Conservation (phyloP, 371 early-diverging fungal species). For the Saksenaea vasiformis region DNA sequence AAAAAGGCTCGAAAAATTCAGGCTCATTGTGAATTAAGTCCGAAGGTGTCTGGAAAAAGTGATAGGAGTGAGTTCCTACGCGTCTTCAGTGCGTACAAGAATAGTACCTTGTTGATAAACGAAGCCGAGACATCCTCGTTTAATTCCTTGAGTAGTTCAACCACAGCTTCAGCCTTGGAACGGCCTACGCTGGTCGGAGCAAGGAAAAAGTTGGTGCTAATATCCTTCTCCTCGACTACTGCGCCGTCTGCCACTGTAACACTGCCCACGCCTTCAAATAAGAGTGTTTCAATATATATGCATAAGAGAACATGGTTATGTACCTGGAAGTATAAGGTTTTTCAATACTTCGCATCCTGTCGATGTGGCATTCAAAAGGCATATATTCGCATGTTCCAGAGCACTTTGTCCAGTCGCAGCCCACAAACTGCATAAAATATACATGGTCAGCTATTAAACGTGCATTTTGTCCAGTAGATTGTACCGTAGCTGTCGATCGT, state of each 20-base stretch:
- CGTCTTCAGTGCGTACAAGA: background rate
- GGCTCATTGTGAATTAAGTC: conserved; percentile 55
- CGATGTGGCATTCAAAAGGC: conserved; percentile 80
- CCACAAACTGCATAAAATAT: conserved; percentile 75
- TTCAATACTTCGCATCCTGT: conserved; percentile 91
- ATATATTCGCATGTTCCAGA: conserved; percentile 81
- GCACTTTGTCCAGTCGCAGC: conserved; percentile 87
- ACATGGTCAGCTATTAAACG: background rate
- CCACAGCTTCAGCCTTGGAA: conserved; percentile 64
- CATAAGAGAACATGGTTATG: background rate
- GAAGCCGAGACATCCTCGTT: conserved; percentile 85
- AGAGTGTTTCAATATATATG: background rate
- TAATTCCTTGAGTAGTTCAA: conserved; percentile 75
- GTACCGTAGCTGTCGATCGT: conserved; percentile 91
- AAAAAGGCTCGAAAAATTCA: conserved; percentile 67
- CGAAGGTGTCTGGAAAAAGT: conserved; percentile 17
- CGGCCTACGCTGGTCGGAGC: conserved; percentile 63
- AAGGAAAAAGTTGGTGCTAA: conserved; percentile 91
- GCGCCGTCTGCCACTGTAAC: conserved; percentile 82
- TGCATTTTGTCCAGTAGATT: background rate
- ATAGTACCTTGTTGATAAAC: conserved; percentile 47
- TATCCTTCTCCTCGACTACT: conserved; percentile 64
- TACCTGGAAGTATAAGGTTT: conserved; percentile 94
- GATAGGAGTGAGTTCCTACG: background rate
- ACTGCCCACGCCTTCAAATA: conserved; percentile 76